Evolutionary conservation across 495 filamentous ascomycete genomes (phyloP), one percentile per base, ranked within the genome.

Genomic region (Hypoxylon crocopeplum): DNA sequence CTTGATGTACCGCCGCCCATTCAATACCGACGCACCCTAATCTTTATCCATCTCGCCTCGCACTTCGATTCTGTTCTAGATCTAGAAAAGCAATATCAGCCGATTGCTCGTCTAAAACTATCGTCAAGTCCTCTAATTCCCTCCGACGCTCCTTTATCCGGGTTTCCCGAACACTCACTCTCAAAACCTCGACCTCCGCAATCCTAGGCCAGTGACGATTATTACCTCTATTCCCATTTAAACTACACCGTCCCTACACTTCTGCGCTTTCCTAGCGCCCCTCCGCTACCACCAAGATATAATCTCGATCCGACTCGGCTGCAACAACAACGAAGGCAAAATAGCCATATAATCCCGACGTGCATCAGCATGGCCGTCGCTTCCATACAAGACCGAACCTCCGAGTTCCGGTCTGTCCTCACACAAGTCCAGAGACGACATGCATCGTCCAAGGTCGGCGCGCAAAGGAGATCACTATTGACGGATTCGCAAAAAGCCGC

Each of bases 321-420:
- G n/a, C n/a, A n/a, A n/a, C n/a, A n/a, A n/a, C n/a, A n/a, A n/a
- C n/a, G n/a, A n/a, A n/a, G n/a, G n/a, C n/a, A n/a, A n/a, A n/a
- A n/a, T n/a, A n/a, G n/a, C n/a, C n/a, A n/a, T n/a, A n/a, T n/a
- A n/a, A 38, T 58, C 54, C 37, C 47, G 53, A 22, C 60, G 34
- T 22, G 32, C 62, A 39, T 56, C 69, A 64, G 40, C 13, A 83
- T 84, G 80, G 81, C 79, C 38, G 74, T 82, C 65, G 46, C 74
- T 13, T 92, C 91, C 36, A 97, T 98, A 75, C 95, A 98, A 81
- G 94, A 98, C 76, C 90, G 94, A 65, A 98, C 94, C 48, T 81
- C 81, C 70, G 94, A 98, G 78, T 98, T 98, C 78, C 88, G 87
- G 65, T 86, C 91, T 57, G 92, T 98, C 69, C 83, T 98, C 41